Conservation (phyloP, 257 asterid species). For the Coffea eugenioides region DNA sequence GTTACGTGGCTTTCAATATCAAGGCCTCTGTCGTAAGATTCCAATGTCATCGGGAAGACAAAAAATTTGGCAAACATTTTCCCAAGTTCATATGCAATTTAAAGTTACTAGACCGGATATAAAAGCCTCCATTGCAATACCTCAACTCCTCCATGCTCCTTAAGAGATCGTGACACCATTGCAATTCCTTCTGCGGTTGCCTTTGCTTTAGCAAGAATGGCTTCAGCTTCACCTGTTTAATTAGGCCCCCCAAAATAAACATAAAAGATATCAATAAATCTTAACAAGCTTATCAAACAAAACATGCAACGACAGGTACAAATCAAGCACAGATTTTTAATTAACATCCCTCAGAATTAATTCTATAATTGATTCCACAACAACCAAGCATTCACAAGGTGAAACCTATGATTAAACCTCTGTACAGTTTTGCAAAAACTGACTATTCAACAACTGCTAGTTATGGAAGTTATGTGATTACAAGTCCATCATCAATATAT, state of each 20-base stretch:
- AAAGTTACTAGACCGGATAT: not conserved
- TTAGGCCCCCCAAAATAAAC: not conserved
- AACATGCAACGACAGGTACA: not conserved
- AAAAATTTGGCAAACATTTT: too few species aligned
- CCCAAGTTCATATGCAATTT: too few species aligned
- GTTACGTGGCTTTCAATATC: too few species aligned
- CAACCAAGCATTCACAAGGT: not conserved
- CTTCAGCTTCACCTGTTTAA: conserved; percentile 88
- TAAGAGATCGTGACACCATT: conserved; percentile 65
- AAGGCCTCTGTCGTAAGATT: too few species aligned
- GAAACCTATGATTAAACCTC: not conserved
- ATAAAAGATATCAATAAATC: not conserved
- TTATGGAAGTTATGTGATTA: not conserved
- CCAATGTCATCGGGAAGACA: too few species aligned
- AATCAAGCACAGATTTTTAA: not conserved
- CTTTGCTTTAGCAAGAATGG: conserved; percentile 76
- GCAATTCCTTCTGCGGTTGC: conserved; percentile 83
- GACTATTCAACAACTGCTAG: not conserved
- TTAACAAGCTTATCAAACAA: not conserved
- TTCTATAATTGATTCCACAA: not conserved
- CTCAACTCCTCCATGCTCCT: conserved; percentile 70
- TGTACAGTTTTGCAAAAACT: not conserved
- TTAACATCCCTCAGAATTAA: not conserved
- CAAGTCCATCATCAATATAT: not conserved
- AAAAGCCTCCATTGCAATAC: conserved; percentile 33